Conservation (phyloP, 257 asterid genomes). For the Paulownia fortunei region DNA sequence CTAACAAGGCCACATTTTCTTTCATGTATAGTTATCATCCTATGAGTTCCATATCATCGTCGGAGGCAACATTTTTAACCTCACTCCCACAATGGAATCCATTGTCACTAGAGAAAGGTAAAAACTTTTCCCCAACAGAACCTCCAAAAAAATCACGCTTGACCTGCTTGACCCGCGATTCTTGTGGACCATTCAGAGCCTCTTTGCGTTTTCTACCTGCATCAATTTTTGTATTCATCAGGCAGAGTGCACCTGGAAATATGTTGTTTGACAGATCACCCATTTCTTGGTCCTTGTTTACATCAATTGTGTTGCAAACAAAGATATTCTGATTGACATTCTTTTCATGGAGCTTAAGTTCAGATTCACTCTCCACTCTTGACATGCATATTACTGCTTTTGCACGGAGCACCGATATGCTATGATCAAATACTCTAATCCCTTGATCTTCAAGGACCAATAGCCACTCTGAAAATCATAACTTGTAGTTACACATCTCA, state of each 20-base stretch:
- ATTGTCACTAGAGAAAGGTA: constrained; percentile 25
- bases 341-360: constrained; percentile 8
- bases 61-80: constrained; percentile 19
- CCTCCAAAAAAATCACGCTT: constrained; percentile 45
- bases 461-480: constrained; percentile 59
- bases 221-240: constrained; percentile 11
- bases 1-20: constrained; percentile 14
- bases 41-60: constrained; percentile 56
- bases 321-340: constrained; percentile 10
- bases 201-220: constrained; percentile 67
- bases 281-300: constrained; percentile 49
- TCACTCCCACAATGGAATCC: constrained; percentile 26
- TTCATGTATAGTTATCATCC: constrained; percentile 27
- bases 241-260: constrained; percentile 30
- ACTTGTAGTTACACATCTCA: constrained; percentile 24
- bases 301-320: constrained; percentile 9
- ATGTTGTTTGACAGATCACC: constrained; percentile 22
- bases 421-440: constrained; percentile 45
- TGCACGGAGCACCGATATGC: constrained; percentile 37
- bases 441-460: constrained; percentile 58
- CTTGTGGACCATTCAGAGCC: constrained; percentile 37
- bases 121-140: constrained; percentile 28
- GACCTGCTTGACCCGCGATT: constrained; percentile 47
- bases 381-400: constrained; percentile 41
- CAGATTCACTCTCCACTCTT: constrained; percentile 26